phyloP scores from a whole-genome alignment of 73 alveolate genomes.

The Uronychia setigera region DNA sequence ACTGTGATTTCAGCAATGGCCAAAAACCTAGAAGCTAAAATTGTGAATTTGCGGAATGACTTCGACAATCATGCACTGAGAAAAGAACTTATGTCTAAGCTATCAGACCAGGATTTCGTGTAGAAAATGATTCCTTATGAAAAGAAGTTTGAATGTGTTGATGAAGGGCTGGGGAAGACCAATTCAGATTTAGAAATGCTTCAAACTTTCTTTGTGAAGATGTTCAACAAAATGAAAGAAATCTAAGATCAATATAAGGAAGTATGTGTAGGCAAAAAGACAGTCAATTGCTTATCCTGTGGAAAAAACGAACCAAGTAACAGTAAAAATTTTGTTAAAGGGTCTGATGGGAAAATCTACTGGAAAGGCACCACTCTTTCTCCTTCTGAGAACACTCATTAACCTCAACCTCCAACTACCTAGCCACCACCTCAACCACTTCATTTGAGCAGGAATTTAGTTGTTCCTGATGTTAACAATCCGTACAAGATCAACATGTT shows the following conservation, averaged over 20 bases:
- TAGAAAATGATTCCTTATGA: neutral
- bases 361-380: neutral
- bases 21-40: neutral
- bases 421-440: too few relatives aligned
- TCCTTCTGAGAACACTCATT: neutral
- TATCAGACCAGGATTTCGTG: neutral
- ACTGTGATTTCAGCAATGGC: neutral
- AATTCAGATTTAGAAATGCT: neutral
- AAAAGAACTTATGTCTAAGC: neutral
- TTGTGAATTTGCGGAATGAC: neutral
- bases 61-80: neutral
- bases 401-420: neutral
- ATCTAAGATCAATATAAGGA: neutral
- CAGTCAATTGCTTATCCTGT: neutral
- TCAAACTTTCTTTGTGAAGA: neutral
- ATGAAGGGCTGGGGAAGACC: neutral
- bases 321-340: neutral
- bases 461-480: neutral
- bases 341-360: constrained; percentile 2
- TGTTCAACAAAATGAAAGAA: neutral
- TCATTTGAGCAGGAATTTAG: neutral
- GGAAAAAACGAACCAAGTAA: neutral
- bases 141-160: neutral
- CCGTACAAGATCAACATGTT: neutral
- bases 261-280: neutral